Conservation (phyloP, 1,284 basidiomycete species). For the Coniferiporia sulphurascens region DNA sequence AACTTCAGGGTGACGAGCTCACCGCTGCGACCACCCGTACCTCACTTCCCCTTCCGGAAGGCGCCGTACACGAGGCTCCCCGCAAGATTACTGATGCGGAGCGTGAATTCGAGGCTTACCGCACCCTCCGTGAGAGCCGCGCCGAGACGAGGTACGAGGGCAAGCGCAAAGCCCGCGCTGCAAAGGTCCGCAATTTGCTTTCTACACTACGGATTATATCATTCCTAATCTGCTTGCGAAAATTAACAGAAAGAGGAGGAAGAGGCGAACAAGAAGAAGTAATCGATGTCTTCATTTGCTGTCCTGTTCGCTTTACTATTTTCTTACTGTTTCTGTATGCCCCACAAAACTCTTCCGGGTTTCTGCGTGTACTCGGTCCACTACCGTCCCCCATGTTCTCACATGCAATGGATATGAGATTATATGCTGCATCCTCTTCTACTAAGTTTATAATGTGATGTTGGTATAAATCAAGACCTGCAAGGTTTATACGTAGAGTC, state of each 20-base stretch:
- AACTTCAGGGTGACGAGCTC: constrained; percentile 77
- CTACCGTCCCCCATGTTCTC: constrained; percentile 12
- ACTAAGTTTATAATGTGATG: background rate
- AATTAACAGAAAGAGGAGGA: constrained; percentile 77
- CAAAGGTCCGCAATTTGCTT: constrained; percentile 57
- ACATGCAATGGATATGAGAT: constrained; percentile 17
- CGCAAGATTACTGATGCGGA: constrained; percentile 94
- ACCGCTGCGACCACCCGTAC: constrained; percentile 73
- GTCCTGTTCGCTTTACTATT: constrained; percentile 27
- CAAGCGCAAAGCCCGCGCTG: constrained; percentile 73
- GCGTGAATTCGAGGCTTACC: constrained; percentile 85
- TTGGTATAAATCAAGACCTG: background rate
- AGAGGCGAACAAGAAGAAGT: constrained; percentile 92
- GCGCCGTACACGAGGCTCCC: constrained; percentile 76
- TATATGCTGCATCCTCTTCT: constrained; percentile 4
- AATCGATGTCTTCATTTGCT: constrained; percentile 31
- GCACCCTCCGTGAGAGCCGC: constrained; percentile 83
- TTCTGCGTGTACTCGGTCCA: constrained; percentile 27
- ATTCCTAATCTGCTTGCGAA: constrained; percentile 16
- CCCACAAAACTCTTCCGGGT: constrained; percentile 19
- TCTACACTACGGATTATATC: background rate
- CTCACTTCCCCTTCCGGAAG: constrained; percentile 64
- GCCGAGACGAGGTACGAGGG: constrained; percentile 86
- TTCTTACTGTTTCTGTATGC: constrained; percentile 31
- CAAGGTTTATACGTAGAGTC: background rate